These are phyloP conservation scores for Aspergillus ustus DNA, from an alignment of 2,329 filamentous ascomycete genomes.

Conservation along the genomic window DNA sequence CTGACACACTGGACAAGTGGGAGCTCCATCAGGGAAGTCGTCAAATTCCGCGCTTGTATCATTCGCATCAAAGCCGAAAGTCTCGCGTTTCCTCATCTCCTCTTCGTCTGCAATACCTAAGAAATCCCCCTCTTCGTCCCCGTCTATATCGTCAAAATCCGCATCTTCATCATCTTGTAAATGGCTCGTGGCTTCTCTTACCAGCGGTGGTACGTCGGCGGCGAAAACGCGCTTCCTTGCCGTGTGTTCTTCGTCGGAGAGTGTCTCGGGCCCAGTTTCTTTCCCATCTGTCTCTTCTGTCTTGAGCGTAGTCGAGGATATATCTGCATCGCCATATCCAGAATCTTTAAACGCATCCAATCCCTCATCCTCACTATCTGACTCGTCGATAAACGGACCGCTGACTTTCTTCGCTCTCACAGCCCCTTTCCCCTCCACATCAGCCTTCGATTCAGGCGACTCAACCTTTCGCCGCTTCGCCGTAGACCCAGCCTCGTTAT, in stretches of 20 bases:
- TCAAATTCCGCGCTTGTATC: conserved; percentile 27
- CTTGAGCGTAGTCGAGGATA: background rate
- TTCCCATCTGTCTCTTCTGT: conserved; percentile 2
- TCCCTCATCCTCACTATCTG: conserved; percentile 60
- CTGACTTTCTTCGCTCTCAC: conserved; percentile 26
- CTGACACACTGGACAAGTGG: conserved; percentile 78
- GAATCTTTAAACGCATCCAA: conserved; percentile 32
- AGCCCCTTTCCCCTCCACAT: background rate
- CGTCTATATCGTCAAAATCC: conserved; percentile 65
- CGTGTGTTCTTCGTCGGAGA: conserved; percentile 10
- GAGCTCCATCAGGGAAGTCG: conserved; percentile 24
- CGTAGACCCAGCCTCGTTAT: conserved; percentile 37
- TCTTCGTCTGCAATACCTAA: conserved; percentile 65
- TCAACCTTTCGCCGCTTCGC: conserved; percentile 42
- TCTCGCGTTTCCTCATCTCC: conserved; percentile 33
- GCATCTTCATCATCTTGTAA: conserved; percentile 54
- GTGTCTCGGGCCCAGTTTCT: background rate
- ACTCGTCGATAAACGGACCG: conserved; percentile 50
- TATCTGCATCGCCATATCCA: conserved; percentile 15
- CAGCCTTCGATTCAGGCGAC: conserved; percentile 3
- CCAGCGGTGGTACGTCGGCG: conserved; percentile 46
- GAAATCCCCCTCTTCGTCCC: conserved; percentile 64
- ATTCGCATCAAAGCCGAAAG: conserved; percentile 28
- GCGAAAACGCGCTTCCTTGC: conserved; percentile 27
- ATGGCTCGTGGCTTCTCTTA: conserved; percentile 55